A percentile compares a stretch with the other conserved stretches of the same genome.
Evolutionary conservation across 1,284 basidiomycete genomes (phyloP).

Genomic region (Dichomitus squalens): DNA sequence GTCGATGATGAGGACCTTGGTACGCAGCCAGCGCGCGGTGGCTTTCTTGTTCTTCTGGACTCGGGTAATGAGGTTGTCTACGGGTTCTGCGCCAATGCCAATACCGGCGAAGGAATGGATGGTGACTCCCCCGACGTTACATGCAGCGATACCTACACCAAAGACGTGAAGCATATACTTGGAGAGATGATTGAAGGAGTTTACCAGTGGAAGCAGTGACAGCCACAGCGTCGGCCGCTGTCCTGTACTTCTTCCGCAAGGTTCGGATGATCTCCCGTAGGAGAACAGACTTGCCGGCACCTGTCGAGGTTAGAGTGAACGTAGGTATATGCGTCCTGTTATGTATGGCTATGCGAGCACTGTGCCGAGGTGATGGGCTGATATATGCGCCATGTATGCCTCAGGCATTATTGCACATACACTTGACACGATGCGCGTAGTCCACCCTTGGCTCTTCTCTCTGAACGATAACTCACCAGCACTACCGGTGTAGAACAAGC

Average conservation of each 20-base stretch:
- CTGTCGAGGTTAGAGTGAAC: constrained; percentile 39
- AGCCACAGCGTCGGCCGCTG: constrained; percentile 62
- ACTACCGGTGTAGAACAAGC: constrained; percentile 97
- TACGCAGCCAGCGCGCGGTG: constrained; percentile 70
- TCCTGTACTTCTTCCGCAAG: constrained; percentile 51
- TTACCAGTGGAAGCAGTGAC: constrained; percentile 88
- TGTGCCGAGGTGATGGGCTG: no score
- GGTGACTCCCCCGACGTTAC: constrained; percentile 89
- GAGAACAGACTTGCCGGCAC: constrained; percentile 92
- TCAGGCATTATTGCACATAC: no score
- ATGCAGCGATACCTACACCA: constrained; percentile 78
- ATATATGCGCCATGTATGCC: no score
- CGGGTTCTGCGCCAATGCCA: constrained; percentile 73
- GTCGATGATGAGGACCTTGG: constrained; percentile 86
- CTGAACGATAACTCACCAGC: constrained; percentile 67
- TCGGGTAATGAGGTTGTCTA: constrained; percentile 59
- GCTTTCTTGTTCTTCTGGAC: constrained; percentile 72
- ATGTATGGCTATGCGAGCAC: no score
- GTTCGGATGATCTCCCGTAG: constrained; percentile 82
- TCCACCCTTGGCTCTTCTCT: not conserved
- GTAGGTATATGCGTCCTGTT: constrained; percentile 22
- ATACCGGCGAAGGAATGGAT: constrained; percentile 92
- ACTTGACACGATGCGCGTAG: not conserved
- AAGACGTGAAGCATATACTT: not conserved
- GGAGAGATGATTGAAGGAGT: constrained; percentile 16